Percentiles rank a stretch among this genome's conserved stretches.
Evolutionary conservation across 805 yeast species (phyloP).

Genomic region (Saccharomycopsis javanensis): DNA sequence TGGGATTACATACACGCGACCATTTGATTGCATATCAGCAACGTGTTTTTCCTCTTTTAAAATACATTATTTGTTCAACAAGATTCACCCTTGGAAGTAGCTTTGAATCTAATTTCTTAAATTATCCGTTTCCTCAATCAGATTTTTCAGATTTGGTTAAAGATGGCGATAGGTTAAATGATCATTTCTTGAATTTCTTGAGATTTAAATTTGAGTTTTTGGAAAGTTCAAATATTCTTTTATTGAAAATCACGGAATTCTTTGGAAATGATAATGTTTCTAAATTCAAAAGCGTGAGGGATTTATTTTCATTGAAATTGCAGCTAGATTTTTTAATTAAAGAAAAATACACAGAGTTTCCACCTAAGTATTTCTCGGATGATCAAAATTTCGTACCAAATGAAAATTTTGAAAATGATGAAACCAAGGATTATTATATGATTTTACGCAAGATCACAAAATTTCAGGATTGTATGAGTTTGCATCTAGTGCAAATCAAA

Average conservation of each 20-base stretch:
- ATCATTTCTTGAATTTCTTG: not conserved
- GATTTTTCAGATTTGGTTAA: not conserved
- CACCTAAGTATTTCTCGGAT: not conserved
- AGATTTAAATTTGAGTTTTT: not conserved
- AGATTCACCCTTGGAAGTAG: not conserved
- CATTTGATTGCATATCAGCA: conserved; percentile 1
- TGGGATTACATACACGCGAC: conserved; percentile 1
- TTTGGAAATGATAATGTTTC: not conserved
- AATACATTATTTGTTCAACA: not conserved
- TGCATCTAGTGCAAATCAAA: not conserved
- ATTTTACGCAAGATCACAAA: conserved; percentile 2
- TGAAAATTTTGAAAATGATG: not conserved
- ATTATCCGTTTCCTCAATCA: not conserved
- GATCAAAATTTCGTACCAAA: conserved; percentile 4
- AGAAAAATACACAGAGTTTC: not conserved
- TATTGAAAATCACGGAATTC: not conserved
- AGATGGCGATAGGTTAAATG: not conserved
- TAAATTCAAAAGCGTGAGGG: not conserved
- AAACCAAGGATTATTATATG: conserved; percentile 1
- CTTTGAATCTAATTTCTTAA: not conserved
- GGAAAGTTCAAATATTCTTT: not conserved
- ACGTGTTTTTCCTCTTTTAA: not conserved
- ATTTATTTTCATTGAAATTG: not conserved
- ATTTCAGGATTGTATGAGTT: conserved; percentile 3
- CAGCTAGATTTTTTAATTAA: not conserved